Evolutionary conservation across 2,329 filamentous ascomycete species (phyloP).

Genomic region (Colletotrichum incanum): DNA sequence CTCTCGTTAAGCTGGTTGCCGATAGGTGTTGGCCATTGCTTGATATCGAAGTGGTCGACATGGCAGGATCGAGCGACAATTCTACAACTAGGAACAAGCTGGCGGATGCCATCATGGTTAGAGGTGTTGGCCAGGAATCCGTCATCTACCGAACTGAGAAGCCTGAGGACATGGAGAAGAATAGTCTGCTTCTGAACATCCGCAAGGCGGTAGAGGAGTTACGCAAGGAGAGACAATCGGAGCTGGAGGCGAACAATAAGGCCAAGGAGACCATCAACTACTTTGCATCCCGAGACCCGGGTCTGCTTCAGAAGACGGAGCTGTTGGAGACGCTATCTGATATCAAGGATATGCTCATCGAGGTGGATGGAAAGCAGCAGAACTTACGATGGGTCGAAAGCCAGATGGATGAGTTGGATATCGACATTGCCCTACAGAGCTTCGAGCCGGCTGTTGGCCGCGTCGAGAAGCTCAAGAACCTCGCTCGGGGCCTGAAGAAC

Average conservation of each 20-base stretch:
- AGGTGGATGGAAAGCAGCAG: constrained; percentile 96
- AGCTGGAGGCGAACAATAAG: constrained; percentile 90
- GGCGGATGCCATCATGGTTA: constrained; percentile 90
- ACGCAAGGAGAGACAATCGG: constrained; percentile 86
- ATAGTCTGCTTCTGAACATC: constrained; percentile 86
- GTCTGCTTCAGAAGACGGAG: constrained; percentile 83
- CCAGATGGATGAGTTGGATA: constrained; percentile 96
- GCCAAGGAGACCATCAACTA: constrained; percentile 89
- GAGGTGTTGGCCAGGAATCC: constrained; percentile 87
- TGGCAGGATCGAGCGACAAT: constrained; percentile 77
- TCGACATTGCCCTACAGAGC: constrained; percentile 91
- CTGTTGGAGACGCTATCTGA: constrained; percentile 84
- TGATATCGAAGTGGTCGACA: constrained; percentile 93
- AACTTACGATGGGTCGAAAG: constrained; percentile 96
- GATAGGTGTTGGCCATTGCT: constrained; percentile 95
- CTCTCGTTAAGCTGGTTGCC: constrained; percentile 85
- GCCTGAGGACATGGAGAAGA: constrained; percentile 83
- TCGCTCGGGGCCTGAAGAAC: constrained; percentile 86
- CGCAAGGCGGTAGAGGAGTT: constrained; percentile 94
- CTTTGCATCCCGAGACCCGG: constrained; percentile 84
- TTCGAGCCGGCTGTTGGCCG: constrained; percentile 88
- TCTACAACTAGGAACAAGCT: constrained; percentile 72
- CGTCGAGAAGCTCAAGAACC: constrained; percentile 86
- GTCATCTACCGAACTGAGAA: constrained; percentile 96
- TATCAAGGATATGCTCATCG: constrained; percentile 90